A percentile compares a stretch with the other conserved stretches of the same genome.
Conservation (phyloP, 371 early-diverging fungal species). For the Actinomucor elegans region DNA sequence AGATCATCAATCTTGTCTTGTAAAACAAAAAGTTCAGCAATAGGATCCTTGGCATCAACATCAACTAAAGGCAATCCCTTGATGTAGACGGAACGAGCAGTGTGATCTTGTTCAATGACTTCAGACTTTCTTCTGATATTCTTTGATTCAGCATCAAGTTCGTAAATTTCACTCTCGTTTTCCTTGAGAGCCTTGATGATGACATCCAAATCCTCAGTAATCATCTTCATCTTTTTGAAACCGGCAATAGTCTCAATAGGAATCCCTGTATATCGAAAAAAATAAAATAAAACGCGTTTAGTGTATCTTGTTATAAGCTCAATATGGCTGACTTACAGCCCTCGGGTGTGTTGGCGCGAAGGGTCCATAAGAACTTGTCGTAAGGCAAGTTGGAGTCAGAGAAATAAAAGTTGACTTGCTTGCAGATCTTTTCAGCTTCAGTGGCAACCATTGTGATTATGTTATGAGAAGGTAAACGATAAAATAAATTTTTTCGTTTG, state of each 20-base stretch:
- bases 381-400: conserved; percentile 74
- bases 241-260: conserved; percentile 54
- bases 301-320: background rate
- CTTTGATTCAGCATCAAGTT: conserved; percentile 58
- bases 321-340: conserved; percentile 49
- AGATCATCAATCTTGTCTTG: conserved; percentile 62
- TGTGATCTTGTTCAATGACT: conserved; percentile 43
- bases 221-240: conserved; percentile 72
- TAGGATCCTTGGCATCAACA: conserved; percentile 24
- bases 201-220: conserved; percentile 47
- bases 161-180: conserved; percentile 47
- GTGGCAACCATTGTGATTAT: conserved; percentile 10
- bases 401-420: conserved; percentile 82
- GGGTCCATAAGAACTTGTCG: conserved; percentile 68
- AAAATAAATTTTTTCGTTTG: too few species aligned
- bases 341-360: conserved; percentile 49
- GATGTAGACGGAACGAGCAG: conserved; percentile 58
- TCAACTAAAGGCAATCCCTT: conserved; percentile 60
- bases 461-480: background rate
- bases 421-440: conserved; percentile 55
- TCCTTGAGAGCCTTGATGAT: conserved; percentile 61
- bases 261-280: conserved; percentile 41
- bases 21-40: conserved; percentile 44
- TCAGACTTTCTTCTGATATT: conserved; percentile 63
- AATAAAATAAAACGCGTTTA: background rate